Evolutionary conservation across 75 land plant species (phyloP).

Genomic region (Adiantum capillusveneris): DNA sequence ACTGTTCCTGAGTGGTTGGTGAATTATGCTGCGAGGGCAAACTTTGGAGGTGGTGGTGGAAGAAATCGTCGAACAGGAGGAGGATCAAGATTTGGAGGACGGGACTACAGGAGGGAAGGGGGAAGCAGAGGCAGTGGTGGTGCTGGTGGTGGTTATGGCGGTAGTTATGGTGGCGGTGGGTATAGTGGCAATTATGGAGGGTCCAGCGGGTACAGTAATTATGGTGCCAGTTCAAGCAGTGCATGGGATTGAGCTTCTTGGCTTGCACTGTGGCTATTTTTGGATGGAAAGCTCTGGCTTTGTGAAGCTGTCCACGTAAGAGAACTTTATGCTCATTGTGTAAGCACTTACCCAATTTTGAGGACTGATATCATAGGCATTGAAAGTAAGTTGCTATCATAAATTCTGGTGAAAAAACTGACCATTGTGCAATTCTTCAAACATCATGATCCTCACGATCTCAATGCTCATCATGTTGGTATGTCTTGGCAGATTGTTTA

Average conservation of each 20-base stretch:
- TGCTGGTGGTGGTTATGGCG: slow-evolving; percentile 21
- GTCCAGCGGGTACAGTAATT: slow-evolving; percentile 7
- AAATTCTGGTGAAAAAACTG: too few relatives aligned
- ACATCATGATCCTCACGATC: too few relatives aligned
- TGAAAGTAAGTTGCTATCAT: too few relatives aligned
- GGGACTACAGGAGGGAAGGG: slow-evolving; percentile 59
- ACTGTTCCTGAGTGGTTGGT: slow-evolving; percentile 75
- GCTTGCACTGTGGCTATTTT: too few relatives aligned
- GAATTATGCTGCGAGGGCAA: slow-evolving; percentile 43
- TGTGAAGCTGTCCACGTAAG: too few relatives aligned
- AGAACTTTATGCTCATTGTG: too few relatives aligned
- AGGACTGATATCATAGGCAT: too few relatives aligned
- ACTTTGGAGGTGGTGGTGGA: slow-evolving; percentile 39
- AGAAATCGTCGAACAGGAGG: slow-evolving; percentile 37
- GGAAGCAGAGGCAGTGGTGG: slow-evolving; percentile 28
- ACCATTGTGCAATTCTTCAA: too few relatives aligned
- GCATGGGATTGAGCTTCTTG: slow-evolving; percentile 33
- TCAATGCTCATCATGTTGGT: too few relatives aligned
- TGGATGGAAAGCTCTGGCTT: too few relatives aligned
- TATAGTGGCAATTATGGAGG: slow-evolving; percentile 30
- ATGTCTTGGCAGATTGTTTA: too few relatives aligned
- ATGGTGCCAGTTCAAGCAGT: slow-evolving; percentile 23
- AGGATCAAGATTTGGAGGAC: slow-evolving; percentile 75
- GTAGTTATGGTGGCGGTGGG: slow-evolving; percentile 19
- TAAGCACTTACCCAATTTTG: too few relatives aligned